phyloP scores from a whole-genome alignment of 768 basidiomycete genomes.

The Collybia sordida region DNA sequence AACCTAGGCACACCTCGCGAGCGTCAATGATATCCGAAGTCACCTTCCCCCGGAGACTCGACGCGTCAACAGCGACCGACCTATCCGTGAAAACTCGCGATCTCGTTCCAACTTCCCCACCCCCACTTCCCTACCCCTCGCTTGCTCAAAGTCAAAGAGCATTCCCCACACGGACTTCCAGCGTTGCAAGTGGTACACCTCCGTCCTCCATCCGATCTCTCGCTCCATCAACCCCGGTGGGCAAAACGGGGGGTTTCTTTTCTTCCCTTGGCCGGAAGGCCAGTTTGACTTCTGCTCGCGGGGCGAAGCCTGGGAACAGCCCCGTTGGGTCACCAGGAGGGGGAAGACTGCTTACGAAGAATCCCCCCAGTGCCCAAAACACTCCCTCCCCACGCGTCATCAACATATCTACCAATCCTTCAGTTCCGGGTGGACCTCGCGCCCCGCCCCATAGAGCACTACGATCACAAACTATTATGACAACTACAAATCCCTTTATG shows the following conservation, averaged over 20 bases:
- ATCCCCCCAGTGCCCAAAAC: constrained; percentile 12
- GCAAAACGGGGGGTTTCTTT: constrained; percentile 66
- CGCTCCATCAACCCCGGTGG: constrained; percentile 37
- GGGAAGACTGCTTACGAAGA: constrained; percentile 22
- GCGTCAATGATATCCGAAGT: constrained; percentile 73
- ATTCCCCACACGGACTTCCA: constrained; percentile 30
- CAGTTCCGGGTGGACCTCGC: constrained; percentile 74
- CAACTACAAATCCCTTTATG: constrained; percentile 28
- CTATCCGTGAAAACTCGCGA: constrained; percentile 50
- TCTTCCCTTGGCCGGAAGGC: constrained; percentile 72
- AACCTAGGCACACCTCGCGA: constrained; percentile 67
- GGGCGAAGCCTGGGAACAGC: constrained; percentile 19
- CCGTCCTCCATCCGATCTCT: constrained; percentile 53
- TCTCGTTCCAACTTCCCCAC: constrained; percentile 52
- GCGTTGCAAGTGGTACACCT: constrained; percentile 34
- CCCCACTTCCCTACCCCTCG: constrained; percentile 74
- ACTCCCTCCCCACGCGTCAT: constrained; percentile 26
- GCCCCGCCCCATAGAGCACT: constrained; percentile 60
- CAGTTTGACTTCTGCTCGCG: constrained; percentile 39
- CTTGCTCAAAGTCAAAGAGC: constrained; percentile 41
- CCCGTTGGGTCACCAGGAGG: constrained; percentile 21
- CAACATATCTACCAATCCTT: constrained; percentile 40
- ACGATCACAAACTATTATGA: constrained; percentile 68
- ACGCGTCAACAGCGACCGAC: constrained; percentile 78
- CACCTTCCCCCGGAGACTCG: constrained; percentile 79